These are phyloP conservation scores for Andrographis paniculata DNA, from an alignment of 305 asterid genomes.

Conservation along the genomic window DNA sequence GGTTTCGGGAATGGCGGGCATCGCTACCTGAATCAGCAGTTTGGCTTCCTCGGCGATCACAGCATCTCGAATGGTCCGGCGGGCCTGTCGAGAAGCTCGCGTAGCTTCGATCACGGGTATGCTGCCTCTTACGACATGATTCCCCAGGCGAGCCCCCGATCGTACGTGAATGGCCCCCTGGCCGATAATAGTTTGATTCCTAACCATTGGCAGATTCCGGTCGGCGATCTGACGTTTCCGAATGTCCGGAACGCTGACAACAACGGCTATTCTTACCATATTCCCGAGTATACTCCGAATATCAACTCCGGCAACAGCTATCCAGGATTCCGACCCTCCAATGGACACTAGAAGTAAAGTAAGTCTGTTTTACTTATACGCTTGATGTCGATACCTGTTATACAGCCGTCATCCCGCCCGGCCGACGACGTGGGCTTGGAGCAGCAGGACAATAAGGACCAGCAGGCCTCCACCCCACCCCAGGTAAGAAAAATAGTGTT, in stretches of 20 bases:
- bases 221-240: constrained; percentile 39
- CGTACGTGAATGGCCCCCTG: constrained; percentile 50
- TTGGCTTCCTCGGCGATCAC: constrained; percentile 54
- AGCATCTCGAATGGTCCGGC: constrained; percentile 26
- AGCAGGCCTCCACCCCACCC: too few species aligned
- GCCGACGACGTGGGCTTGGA: too few species aligned
- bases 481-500: too few species aligned
- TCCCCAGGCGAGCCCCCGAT: constrained; percentile 33
- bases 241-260: constrained; percentile 32
- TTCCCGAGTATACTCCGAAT: constrained; percentile 55
- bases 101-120: constrained; percentile 33
- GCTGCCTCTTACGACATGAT: constrained; percentile 41
- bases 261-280: constrained; percentile 42
- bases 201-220: constrained; percentile 68
- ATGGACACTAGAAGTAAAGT: neutral
- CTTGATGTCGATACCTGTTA: too few species aligned
- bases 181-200: constrained; percentile 46
- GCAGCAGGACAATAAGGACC: too few species aligned
- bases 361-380: too few species aligned
- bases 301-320: constrained; percentile 42
- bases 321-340: neutral
- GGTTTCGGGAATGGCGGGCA: constrained; percentile 40
- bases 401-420: too few species aligned
- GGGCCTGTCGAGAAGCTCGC: neutral
- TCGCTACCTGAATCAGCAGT: constrained; percentile 49